Conservation (phyloP, 495 filamentous ascomycete genomes). For the Neurospora sp. region DNA sequence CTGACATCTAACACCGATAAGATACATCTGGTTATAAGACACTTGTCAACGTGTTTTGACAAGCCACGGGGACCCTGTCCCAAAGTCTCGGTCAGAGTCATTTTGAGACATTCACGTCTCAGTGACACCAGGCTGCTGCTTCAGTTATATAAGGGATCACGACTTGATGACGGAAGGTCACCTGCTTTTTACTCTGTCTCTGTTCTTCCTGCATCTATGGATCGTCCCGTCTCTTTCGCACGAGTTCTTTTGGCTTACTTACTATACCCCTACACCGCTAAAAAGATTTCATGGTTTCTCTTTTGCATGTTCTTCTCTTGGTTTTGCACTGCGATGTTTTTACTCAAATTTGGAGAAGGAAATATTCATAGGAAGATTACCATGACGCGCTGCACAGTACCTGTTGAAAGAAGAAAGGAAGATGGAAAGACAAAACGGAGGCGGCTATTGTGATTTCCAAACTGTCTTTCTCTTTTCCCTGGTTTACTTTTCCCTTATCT, state of each 20-base stretch:
- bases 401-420: background rate
- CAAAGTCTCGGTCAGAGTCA: background rate
- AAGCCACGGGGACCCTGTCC: background rate
- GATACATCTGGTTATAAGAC: background rate
- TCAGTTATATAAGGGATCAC: background rate
- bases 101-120: background rate
- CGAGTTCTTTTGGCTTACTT: background rate
- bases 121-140: background rate
- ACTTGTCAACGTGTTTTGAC: background rate
- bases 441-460: background rate
- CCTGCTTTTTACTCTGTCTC: background rate
- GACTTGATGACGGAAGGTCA: background rate
- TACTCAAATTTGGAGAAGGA: background rate
- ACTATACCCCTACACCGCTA: background rate
- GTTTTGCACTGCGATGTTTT: too few species aligned
- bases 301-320: background rate
- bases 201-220: background rate
- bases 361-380: background rate
- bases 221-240: background rate
- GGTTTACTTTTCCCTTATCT: background rate
- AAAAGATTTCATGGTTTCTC: background rate
- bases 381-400: background rate
- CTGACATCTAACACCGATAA: background rate
- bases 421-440: background rate
- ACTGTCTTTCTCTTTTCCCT: background rate